Percentiles rank a stretch among this genome's conserved stretches.
phyloP scores from a whole-genome alignment of 345 rosid species.

The Lumnitzera littorea region DNA sequence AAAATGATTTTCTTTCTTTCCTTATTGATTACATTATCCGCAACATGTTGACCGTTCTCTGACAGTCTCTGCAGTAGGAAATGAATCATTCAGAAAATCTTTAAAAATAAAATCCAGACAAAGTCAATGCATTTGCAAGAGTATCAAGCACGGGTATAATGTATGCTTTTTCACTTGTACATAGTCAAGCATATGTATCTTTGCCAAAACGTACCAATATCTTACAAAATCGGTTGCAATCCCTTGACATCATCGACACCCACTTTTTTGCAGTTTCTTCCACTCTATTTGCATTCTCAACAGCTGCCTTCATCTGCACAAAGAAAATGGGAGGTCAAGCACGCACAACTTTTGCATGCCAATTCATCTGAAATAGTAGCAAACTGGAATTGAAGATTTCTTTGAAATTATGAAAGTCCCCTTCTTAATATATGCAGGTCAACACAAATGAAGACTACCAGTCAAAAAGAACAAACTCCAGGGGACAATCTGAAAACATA shows the following conservation, averaged over 20 bases:
- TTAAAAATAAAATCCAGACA: neutral
- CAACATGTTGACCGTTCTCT: slow-evolving; percentile 20
- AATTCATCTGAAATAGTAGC: too few relatives aligned
- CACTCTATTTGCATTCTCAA: slow-evolving; percentile 42
- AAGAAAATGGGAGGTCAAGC: neutral
- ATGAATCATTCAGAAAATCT: neutral
- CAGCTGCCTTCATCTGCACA: slow-evolving; percentile 41
- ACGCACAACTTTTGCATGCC: neutral
- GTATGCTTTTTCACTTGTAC: neutral
- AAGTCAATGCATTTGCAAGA: neutral
- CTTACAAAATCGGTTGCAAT: slow-evolving; percentile 80
- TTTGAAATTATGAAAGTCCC: too few relatives aligned
- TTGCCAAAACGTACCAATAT: slow-evolving; percentile 56
- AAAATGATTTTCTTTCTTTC: slow-evolving; percentile 63
- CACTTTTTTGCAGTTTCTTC: slow-evolving; percentile 65
- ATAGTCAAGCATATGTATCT: neutral
- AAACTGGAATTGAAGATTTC: too few relatives aligned
- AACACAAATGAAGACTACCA: too few relatives aligned
- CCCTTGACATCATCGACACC: slow-evolving; percentile 56
- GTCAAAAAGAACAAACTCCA: too few relatives aligned
- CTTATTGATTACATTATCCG: slow-evolving; percentile 23
- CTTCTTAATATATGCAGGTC: too few relatives aligned
- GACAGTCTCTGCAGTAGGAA: slow-evolving; percentile 38
- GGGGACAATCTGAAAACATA: too few relatives aligned
- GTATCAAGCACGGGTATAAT: neutral